These are phyloP conservation scores for Cyathus striatus DNA, from an alignment of 768 basidiomycete species.

Conservation along the genomic window DNA sequence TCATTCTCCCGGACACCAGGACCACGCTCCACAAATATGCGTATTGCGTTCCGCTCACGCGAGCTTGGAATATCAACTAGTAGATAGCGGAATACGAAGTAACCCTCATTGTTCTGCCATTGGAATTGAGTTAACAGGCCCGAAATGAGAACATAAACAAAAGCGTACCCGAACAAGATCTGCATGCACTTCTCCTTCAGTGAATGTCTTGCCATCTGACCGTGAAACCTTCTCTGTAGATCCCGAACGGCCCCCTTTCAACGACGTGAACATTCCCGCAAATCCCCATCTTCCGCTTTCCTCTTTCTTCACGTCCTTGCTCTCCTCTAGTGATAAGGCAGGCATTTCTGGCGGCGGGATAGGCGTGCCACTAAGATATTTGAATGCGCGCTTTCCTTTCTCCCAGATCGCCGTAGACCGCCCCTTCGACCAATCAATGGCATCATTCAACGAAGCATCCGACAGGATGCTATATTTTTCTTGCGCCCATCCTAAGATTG, in stretches of 20 bases:
- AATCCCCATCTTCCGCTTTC: conserved; percentile 47
- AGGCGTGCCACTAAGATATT: conserved; percentile 67
- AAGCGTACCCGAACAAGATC: conserved; percentile 65
- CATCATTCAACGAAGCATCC: conserved; percentile 53
- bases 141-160: neutral
- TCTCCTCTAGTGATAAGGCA: conserved; percentile 19
- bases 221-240: conserved; percentile 21
- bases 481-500: conserved; percentile 35
- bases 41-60: conserved; percentile 51
- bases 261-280: conserved; percentile 64
- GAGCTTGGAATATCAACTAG: conserved; percentile 79
- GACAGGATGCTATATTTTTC: conserved; percentile 34
- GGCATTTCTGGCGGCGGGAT: conserved; percentile 28
- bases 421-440: conserved; percentile 40
- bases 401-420: conserved; percentile 35
- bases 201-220: conserved; percentile 40
- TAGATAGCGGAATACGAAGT: conserved; percentile 74
- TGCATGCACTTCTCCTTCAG: conserved; percentile 79
- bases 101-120: conserved; percentile 65
- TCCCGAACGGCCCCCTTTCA: conserved; percentile 36
- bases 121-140: neutral
- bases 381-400: conserved; percentile 55
- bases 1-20: conserved; percentile 68
- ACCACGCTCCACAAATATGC: conserved; percentile 66
- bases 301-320: conserved; percentile 10